Percentiles rank a stretch among this genome's conserved stretches.
Evolutionary conservation across 257 asterid species (phyloP).

Genomic region (Solanum chilense): DNA sequence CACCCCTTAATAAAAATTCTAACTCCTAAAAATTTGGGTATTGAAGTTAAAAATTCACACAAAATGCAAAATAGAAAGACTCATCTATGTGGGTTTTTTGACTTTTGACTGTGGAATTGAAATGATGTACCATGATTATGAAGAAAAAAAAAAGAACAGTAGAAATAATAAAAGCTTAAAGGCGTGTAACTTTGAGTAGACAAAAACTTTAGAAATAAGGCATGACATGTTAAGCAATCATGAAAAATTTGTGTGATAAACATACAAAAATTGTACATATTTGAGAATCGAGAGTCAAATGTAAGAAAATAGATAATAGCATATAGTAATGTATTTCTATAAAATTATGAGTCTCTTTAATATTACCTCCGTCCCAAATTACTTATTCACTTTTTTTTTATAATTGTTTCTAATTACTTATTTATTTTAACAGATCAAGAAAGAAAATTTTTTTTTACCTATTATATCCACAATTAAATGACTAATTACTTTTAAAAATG

Average conservation of each 20-base stretch:
- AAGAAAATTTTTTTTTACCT: too few species aligned
- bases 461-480: too few species aligned
- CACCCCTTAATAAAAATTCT: too few species aligned
- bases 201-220: background rate
- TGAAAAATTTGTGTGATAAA: background rate
- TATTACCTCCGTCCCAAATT: rapidly evolving
- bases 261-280: background rate
- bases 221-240: background rate
- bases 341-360: background rate
- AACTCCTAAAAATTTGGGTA: too few species aligned
- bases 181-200: background rate
- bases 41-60: background rate
- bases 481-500: too few species aligned
- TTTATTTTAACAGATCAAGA: rapidly evolving
- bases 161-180: background rate
- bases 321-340: background rate
- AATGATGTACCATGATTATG: background rate
- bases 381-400: too few species aligned
- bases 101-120: background rate
- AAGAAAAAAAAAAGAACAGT: background rate
- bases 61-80: background rate
- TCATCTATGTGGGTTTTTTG: background rate
- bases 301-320: background rate
- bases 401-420: too few species aligned
- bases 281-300: background rate